Evolutionary conservation across 352 stramenopile species (phyloP), one percentile per base, ranked within the genome.

Genomic region (Pythium periplocum): DNA sequence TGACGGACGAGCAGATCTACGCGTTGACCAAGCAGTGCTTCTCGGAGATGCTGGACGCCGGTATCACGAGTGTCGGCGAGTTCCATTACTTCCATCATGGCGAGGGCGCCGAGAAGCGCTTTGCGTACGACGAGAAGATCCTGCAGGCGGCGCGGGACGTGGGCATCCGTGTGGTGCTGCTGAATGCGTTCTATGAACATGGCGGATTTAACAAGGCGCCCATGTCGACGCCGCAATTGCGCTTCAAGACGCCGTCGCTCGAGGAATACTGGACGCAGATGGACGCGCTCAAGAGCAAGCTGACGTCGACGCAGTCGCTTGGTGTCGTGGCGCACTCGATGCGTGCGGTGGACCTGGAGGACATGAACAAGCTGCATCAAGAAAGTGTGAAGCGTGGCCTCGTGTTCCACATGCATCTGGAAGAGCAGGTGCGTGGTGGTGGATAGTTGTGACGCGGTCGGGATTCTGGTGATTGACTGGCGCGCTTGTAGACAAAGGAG

Each of bases 11-110:
- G 41, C 65, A 82, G 36, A 76, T 90, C 31, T 87, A 85, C 58
- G 68, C 70, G 39, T 61, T 90, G 11, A 87, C 78, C 38, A 71
- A 68, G 45, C 77, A 90, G 60, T 90, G 80, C 65, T 90, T 90
- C 61, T 69, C 72, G 9, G 80, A 90, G 58, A 90, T 90, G 80
- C 77, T 71, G 31, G 77, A 87, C 49, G 76, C 73, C 8, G 80
- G 80, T 32, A 85, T 88, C 69, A 90, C 80, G 12, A 87, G 75
- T 17, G 80, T 90, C 37, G 80, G 77, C 30, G 77, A 90, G 53
- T 90, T 90, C 55, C 80, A 88, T 55, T 90, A 90, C 58, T 90
- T 90, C 58, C 80, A 90, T 61, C 80, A 90, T 46, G 75, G 69
- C 1, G 67, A 65, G 0, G 67, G 83, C 10, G 64, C 59, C 35